Evolutionary conservation across 495 filamentous ascomycete species (phyloP), one percentile per base, ranked within the genome.

Genomic region (Penicillium alfredii): DNA sequence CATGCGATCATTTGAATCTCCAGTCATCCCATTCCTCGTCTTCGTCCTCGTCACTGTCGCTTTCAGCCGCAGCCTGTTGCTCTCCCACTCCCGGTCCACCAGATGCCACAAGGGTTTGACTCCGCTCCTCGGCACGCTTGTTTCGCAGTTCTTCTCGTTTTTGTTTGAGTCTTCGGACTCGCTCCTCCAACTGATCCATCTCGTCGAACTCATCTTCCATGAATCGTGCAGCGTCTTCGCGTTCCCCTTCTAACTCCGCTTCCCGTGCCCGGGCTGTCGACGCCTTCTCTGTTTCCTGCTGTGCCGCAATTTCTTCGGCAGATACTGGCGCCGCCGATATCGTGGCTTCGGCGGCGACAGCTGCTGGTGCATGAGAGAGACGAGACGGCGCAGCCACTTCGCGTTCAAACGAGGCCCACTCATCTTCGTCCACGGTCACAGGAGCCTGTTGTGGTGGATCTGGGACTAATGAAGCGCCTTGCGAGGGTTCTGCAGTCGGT

Each of bases 391-490:
- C 74, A 4, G 77, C 77, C 8, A 95, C 76, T 15, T 94, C 89
- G 10, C 87, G 83, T 60, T 94, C 85, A 53, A 94, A 94, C 27
- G 86, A 85, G 0, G 84, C 87, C 86, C 88, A 93, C 59, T 89
- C 85, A 33, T 82, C 80, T 49, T 95, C 88, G 55, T 89, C 78
- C 4, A 93, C 61, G 27, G 35, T 40, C 38, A 52, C 51, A 28
- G 50, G 18, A 7, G 35, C n/a, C 13, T 42, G 29, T 31, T 49
- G 33, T 11, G 47, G 15, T 10, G 49, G 30, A 17, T 28, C 19
- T 1, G 50, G 24, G 9, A 52, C 24, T 42, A 28, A 27, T 20
- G 54, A 10, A 25, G 51, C 18, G 35, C 54, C 24, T 30, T 49
- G 26, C 14, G 40, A 36, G 29, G 44, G 6, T 20, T 53, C 38